Evolutionary conservation across 495 filamentous ascomycete genomes (phyloP), one percentile per base, ranked within the genome.

Genomic region (Tuber brumale): DNA sequence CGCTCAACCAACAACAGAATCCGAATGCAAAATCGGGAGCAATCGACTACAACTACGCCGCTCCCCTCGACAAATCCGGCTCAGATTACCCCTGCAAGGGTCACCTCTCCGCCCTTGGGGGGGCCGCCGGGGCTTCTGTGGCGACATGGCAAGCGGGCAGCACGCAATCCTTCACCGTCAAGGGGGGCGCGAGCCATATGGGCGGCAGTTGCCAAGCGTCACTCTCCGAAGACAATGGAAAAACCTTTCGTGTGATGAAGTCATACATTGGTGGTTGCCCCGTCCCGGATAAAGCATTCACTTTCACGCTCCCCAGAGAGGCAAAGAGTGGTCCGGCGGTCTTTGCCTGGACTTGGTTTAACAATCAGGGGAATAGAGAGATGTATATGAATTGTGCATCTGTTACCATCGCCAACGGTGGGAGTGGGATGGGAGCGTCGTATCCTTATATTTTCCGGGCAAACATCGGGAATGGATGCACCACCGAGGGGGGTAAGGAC

Each of bases 21-120:
- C 85, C 86, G 18, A 83, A 86, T 75, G 83, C 85, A 27, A 77
- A 81, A 71, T 72, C 51, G 79, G 86, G 73, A 41, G 85, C 84
- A 75, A 87, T 87, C 79, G 88, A 91, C 85, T 90, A 88, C 83
- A 81, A 83, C 77, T 88, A 89, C 83, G 88, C 87, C 3, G 81
- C 86, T 8, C 90, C 91, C 4, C 57, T 66, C 27, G 57, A 19
- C 45, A 73, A 72, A 6, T 77, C 76, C 70, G 87, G 88, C 16
- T 83, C 85, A 39, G 84, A 91, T 82, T 92, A 86, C 81, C 89
- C 91, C 7, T 92, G 91, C 87, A 91, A 91, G 85, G 88, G 88
- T 23, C 89, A 92, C 80, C 87, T 89, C 39, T 84, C 84, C 35
- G 84, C 87, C 48, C 70, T 90, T 61, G 85, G 83, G 66, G 86